These are phyloP conservation scores for Aegilops umbellulata DNA, from an alignment of 176 grass and related monocot species.

Conservation along the genomic window DNA sequence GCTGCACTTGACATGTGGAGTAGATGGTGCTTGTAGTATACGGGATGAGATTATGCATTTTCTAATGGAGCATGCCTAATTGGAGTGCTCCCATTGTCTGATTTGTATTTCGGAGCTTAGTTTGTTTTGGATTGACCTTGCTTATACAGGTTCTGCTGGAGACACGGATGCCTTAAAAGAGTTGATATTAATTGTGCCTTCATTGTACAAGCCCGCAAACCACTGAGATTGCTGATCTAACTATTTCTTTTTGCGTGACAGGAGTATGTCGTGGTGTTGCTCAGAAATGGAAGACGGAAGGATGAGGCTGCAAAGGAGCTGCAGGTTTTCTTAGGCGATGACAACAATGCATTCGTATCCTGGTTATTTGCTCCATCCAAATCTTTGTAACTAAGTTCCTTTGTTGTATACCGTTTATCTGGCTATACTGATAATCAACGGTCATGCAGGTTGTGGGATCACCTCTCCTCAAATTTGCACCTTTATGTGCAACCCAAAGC, in stretches of 20 bases:
- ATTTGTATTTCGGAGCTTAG: background rate
- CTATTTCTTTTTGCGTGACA: constrained; percentile 23
- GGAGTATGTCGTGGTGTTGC: constrained; percentile 87
- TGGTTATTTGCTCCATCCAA: constrained; percentile 51
- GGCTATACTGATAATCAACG: background rate
- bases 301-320: constrained; percentile 65
- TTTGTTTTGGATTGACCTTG: background rate
- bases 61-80: background rate
- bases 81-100: background rate
- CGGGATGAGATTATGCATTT: background rate
- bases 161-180: background rate
- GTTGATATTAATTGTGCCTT: background rate
- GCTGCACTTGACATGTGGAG: background rate
- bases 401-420: background rate
- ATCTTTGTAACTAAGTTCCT: background rate
- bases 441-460: constrained; percentile 85
- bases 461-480: constrained; percentile 77
- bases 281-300: constrained; percentile 80
- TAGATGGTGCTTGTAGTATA: background rate
- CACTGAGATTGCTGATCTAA: background rate
- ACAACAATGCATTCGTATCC: constrained; percentile 71
- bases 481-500: constrained; percentile 66
- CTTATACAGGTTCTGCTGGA: background rate
- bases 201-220: background rate
- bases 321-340: constrained; percentile 72